Conservation (phyloP, 2,329 filamentous ascomycete species). For the Annulohypoxylon truncatum region DNA sequence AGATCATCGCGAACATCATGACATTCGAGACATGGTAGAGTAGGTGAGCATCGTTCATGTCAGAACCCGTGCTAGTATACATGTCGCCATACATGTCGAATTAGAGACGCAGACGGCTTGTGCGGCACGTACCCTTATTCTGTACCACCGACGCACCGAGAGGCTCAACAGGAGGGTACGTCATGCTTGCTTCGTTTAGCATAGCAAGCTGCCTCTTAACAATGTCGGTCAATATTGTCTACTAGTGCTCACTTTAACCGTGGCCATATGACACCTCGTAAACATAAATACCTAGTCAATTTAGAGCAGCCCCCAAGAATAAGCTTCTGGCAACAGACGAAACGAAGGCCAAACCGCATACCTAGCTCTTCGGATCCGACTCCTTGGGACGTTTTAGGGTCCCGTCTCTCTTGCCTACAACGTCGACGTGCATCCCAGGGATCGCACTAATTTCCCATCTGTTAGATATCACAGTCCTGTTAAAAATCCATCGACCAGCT, state of each 20-base stretch:
- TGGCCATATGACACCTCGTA: conserved; percentile 34
- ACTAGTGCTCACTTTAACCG: conserved; percentile 38
- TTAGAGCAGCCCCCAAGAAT: conserved; percentile 25
- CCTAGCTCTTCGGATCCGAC: conserved; percentile 28
- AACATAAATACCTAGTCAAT: conserved; percentile 38
- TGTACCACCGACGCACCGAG: conserved; percentile 19
- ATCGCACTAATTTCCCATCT: conserved; percentile 22
- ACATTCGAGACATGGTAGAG: conserved; percentile 21
- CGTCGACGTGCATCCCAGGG: conserved; percentile 31
- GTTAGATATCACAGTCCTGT: conserved; percentile 17
- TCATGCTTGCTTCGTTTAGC: conserved; percentile 24
- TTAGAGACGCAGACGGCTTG: conserved; percentile 19
- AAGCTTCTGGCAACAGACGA: conserved; percentile 20
- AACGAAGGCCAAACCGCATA: conserved; percentile 20
- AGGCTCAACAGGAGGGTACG: conserved; percentile 29
- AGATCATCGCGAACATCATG: conserved; percentile 28
- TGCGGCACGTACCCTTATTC: conserved; percentile 19
- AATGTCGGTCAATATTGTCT: conserved; percentile 29
- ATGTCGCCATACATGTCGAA: conserved; percentile 8
- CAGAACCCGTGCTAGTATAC: conserved; percentile 1
- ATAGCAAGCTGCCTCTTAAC: conserved; percentile 14
- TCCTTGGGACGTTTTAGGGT: conserved; percentile 27
- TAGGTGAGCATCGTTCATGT: conserved; percentile 17
- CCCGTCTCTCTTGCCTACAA: conserved; percentile 24
- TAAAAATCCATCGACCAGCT: conserved; percentile 6